Base-by-base conservation (phyloP, 345 rosid genomes). In the Brassica napus region DNA sequence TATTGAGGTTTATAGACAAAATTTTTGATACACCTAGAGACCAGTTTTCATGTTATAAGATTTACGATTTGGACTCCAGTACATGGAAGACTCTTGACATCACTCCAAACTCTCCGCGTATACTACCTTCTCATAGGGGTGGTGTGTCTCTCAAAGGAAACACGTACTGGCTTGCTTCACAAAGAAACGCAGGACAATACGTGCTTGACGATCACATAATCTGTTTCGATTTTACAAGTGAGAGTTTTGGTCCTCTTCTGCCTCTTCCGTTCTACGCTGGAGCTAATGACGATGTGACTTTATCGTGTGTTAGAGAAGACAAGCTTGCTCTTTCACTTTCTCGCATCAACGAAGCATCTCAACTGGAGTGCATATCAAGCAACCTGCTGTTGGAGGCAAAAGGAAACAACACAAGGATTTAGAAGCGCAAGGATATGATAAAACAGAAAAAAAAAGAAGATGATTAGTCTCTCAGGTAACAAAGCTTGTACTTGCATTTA, bases 121-220 rank as follows among this genome's bases (percentile, higher is more conserved):
- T 32, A 63, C 0, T n/a, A 8, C 14, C 54, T 47, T 12, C 24
- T 23, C 24, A 14, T 4, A 3, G 1, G 11, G 12, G 0, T 64
- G 68, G 68, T 12, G 68, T 32, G 37, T 32, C 68, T n/a, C 23
- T 64, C 44, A 64, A 32, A 21, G 68, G 68, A 64, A 64, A 64
- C 44, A 31, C 23, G 8, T 64, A 64, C 24, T 64, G 42, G 42
- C 10, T 2, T 64, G 44, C 44, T 64, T 28, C 44, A 15, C 23
- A 1, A 64, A 64, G 68, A 2, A 64, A 32, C 68, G 2, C 12
- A 15, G 6, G 6, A 5, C 37, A 6, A 7, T 37, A 28, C 12
- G 2, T 39, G 9, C 18, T 28, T 28, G 37, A 28, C 9, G 37
- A 2, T 61, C 66, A 28, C 18, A 28, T 61, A 14, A 61, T 61